Evolutionary conservation across 73 alveolate species (phyloP).

Genomic region (Paramecium sexaurelia): DNA sequence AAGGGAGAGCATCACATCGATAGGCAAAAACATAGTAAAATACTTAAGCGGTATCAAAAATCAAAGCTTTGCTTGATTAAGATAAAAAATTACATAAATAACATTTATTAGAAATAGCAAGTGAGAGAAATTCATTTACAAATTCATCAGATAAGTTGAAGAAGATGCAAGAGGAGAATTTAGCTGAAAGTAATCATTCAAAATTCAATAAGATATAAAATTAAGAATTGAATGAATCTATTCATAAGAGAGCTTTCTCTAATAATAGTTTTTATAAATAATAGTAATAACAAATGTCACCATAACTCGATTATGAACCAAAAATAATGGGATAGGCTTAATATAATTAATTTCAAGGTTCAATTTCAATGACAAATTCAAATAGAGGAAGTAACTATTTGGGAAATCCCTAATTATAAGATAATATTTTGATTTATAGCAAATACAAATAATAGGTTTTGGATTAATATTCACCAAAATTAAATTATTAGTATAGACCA

Average conservation of each 20-base stretch:
- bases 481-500: background rate
- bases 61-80: conserved; percentile 37
- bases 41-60: conserved; percentile 29
- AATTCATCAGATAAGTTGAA: conserved; percentile 4
- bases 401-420: background rate
- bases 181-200: background rate
- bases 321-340: background rate
- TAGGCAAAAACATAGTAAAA: background rate
- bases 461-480: conserved; percentile 14
- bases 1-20: background rate
- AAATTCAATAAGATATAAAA: background rate
- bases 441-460: background rate
- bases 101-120: background rate
- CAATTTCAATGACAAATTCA: background rate
- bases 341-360: conserved; percentile 31
- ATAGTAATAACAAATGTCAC: background rate
- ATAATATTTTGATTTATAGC: background rate
- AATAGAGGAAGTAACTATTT: background rate
- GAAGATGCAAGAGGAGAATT: background rate
- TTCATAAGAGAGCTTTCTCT: background rate
- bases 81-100: conserved; percentile 24
- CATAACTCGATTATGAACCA: conserved; percentile 30
- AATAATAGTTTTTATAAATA: background rate
- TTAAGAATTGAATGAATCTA: background rate
- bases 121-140: background rate